These are phyloP conservation scores for Afroboletus lepidellus DNA, from an alignment of 1,284 basidiomycete genomes.

Conservation along the genomic window DNA sequence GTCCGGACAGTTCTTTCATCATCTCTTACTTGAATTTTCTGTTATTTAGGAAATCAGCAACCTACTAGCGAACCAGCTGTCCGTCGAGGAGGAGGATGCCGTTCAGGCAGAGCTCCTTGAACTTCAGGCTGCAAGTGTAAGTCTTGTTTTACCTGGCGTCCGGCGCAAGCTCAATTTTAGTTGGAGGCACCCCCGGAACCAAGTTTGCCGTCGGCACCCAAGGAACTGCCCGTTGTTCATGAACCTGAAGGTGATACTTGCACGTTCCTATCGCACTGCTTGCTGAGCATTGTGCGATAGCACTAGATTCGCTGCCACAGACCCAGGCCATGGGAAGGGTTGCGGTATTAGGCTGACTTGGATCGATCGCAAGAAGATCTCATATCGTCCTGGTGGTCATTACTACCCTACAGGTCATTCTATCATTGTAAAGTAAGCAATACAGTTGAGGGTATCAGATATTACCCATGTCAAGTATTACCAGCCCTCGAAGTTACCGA, in stretches of 20 bases:
- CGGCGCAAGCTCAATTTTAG: conserved; percentile 10
- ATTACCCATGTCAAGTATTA: conserved; percentile 31
- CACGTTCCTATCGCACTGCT: background rate
- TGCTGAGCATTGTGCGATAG: conserved; percentile 13
- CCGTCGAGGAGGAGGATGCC: conserved; percentile 89
- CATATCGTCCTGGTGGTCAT: background rate
- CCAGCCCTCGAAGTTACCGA: conserved; percentile 79
- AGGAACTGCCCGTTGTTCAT: conserved; percentile 37
- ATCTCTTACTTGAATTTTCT: conserved; percentile 7
- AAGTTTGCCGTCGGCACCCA: conserved; percentile 40
- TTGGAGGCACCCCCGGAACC: conserved; percentile 8
- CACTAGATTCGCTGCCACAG: background rate
- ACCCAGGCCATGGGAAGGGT: conserved; percentile 12
- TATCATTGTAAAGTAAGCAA: conserved; percentile 14
- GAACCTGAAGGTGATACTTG: conserved; percentile 30
- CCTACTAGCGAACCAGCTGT: conserved; percentile 80
- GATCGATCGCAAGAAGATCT: background rate
- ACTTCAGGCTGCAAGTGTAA: conserved; percentile 63
- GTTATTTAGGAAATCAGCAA: conserved; percentile 81
- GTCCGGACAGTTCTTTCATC: background rate
- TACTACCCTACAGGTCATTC: conserved; percentile 12
- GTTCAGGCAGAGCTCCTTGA: conserved; percentile 80
- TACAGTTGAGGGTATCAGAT: conserved; percentile 4
- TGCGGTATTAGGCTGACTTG: conserved; percentile 23
- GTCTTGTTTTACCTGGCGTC: conserved; percentile 17